Base-by-base conservation (phyloP, 345 rosid species). In the Acer saccharum region DNA sequence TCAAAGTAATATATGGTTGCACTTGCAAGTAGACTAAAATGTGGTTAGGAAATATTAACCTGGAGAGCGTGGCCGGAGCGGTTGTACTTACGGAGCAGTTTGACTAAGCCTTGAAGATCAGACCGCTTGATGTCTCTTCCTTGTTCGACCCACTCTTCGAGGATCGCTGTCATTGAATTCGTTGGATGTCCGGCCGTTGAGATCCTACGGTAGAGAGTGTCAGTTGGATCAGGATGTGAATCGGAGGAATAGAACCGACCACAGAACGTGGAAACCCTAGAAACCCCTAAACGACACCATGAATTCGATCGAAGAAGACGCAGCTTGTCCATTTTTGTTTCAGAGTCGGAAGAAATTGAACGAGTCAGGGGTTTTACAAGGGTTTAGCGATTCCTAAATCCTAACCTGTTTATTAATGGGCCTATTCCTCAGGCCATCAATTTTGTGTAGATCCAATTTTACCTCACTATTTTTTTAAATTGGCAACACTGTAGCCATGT, bases 61-160 rank as follows among this genome's bases (percentile, higher is more conserved):
- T 86, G 85, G 39, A 90, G 88, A 32, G 94, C 88, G 52, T 88
- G 92, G 10, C 69, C n/a, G 74, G 39, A 83, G 62, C 88, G 89
- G 16, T 79, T 77, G 75, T 69, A 66, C 10, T 46, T 72, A 68
- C 88, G 88, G 39, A 90, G 90, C 84, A 50, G 68, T 73, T 78
- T 81, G 84, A 87, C 72, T 43, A 83, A 27, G 16, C 25, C 60
- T 72, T 74, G 84, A 48, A 87, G 86, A 76, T 86, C 73, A 8
- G 76, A 27, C 4, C 76, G 69, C 69, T 84, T 77, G 32, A 86
- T 71, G 7, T 14, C 50, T 46, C 76, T 81, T 29, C 90, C 90
- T 57, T 84, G 83, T n/a, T 90, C 81, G 6, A 87, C 84, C 94
- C 94, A 90, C 74, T 87, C 77, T 3, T 87, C 87, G 60, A 90